A percentile compares a stretch with the other conserved stretches of the same genome.
These are phyloP conservation scores for Sanguinoderma infundibulare DNA, from an alignment of 1,284 basidiomycete species.

Conservation along the genomic window DNA sequence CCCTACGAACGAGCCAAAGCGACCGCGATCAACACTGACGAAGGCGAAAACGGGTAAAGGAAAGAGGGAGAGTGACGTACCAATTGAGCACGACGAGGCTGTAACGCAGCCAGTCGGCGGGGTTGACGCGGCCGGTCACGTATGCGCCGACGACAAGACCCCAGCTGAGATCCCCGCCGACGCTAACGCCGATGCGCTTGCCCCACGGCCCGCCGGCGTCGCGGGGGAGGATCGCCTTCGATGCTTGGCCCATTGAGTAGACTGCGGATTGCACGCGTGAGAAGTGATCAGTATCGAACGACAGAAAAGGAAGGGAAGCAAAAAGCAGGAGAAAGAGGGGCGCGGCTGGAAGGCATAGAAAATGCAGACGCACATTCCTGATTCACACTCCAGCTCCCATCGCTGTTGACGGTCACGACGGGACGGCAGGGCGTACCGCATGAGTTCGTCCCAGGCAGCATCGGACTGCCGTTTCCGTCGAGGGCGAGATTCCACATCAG, in stretches of 20 bases:
- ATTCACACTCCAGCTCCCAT: slow-evolving; percentile 65
- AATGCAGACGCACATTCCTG: slow-evolving; percentile 62
- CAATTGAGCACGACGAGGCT: slow-evolving; percentile 72
- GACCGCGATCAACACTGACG: background rate
- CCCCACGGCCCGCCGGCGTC: slow-evolving; percentile 72
- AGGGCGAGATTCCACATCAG: slow-evolving; percentile 72
- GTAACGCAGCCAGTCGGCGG: slow-evolving; percentile 65
- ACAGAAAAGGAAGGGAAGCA: background rate
- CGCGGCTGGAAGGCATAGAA: background rate
- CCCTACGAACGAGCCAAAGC: slow-evolving; percentile 43
- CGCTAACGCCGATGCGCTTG: slow-evolving; percentile 64
- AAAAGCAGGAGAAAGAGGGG: background rate
- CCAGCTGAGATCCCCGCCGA: slow-evolving; percentile 61
- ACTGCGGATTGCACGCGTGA: slow-evolving; percentile 42
- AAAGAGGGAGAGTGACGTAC: slow-evolving; percentile 24
- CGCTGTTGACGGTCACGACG: slow-evolving; percentile 66
- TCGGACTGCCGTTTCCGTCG: slow-evolving; percentile 63
- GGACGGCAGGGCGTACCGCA: slow-evolving; percentile 68
- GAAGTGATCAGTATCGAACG: background rate
- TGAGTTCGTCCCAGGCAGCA: slow-evolving; percentile 64
- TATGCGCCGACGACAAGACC: slow-evolving; percentile 67
- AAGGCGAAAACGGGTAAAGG: slow-evolving; percentile 7
- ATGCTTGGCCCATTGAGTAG: slow-evolving; percentile 76
- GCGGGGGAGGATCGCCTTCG: slow-evolving; percentile 71
- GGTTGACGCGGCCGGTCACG: slow-evolving; percentile 57